Conservation (phyloP, 2,329 filamentous ascomycete genomes). For the Penicillium sp. region DNA sequence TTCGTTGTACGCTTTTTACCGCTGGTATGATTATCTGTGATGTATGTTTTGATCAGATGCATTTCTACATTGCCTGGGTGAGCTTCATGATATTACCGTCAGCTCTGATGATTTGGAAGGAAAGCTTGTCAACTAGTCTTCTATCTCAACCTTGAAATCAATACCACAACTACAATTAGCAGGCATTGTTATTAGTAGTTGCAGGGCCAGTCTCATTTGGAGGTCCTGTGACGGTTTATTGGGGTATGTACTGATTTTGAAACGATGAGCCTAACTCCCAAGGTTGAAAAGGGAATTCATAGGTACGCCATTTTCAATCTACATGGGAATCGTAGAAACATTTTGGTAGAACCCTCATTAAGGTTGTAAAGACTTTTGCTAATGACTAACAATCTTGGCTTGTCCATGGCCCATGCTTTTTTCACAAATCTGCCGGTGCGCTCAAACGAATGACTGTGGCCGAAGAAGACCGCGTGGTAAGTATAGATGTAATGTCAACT, state of each 20-base stretch:
- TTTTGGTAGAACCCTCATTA: neutral
- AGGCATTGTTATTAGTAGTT: too few relatives aligned
- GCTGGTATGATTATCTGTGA: neutral
- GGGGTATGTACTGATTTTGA: too few relatives aligned
- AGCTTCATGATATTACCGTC: neutral
- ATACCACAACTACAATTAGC: too few relatives aligned
- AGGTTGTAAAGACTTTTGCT: neutral
- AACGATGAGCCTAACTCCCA: too few relatives aligned
- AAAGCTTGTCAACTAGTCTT: neutral
- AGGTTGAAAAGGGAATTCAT: too few relatives aligned
- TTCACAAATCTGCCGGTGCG: neutral
- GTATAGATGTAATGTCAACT: slow-evolving; percentile 13
- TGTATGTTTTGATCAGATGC: neutral
- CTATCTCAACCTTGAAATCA: too few relatives aligned
- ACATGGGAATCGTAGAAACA: neutral
- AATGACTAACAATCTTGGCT: neutral
- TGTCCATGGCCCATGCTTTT: neutral
- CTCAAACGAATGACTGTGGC: slow-evolving; percentile 9
- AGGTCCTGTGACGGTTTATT: too few relatives aligned
- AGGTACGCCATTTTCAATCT: too few relatives aligned
- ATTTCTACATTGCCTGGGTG: neutral
- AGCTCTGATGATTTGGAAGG: neutral
- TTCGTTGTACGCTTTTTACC: neutral
- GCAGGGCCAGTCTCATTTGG: too few relatives aligned
- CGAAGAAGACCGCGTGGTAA: slow-evolving; percentile 1